Evolutionary conservation across 345 rosid genomes (phyloP), one percentile per base, ranked within the genome.

Genomic region (Syzygium aqueum): DNA sequence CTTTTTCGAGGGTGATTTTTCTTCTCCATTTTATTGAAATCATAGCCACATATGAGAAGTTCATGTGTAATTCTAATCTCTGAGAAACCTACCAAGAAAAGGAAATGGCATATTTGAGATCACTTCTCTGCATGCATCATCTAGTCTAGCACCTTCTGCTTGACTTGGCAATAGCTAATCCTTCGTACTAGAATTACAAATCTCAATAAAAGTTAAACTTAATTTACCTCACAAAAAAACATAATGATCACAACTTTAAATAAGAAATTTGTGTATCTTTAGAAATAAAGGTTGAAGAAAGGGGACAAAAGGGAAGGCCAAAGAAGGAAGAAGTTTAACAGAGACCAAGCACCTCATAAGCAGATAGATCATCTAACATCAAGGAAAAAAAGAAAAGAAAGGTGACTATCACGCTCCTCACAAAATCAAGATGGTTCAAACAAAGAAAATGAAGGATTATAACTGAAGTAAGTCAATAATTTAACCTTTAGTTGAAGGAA

Each of bases 151-250:
- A 86, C 95, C 93, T 93, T 97, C 98, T 87, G 86, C 94, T 90
- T 83, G 82, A 90, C 96, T 94, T 22, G 98, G 97, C 77, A 96
- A 88, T 85, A 95, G 85, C 73, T 94, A 96, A 93, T 97, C 99
- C 88, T 85, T 94, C 90, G 94, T 97, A 88, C 98, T 96, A 88
- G 63, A 88, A 86, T 53, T 22, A 65, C 84, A 84, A 54, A 82
- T 87, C 28, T 4, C 82, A 63, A 63, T 19, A 19, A 73, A 73
- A 73, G 49, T 73, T 5, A 19, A 6, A 33, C 13, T 5, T 33
- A 1, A 14, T 28, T 33, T 73, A 25, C 80, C 46, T 33, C 80
- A 33, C 13, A 67, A 25, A 67, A 67, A 67, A 10, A 67, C 80
- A 67, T 67, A 25, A 67, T 7, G 2, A 73, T 73, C 46, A 33